Evolutionary conservation across 1,139 yeast species (phyloP).

Genomic region (Candida tetrigidarum): DNA sequence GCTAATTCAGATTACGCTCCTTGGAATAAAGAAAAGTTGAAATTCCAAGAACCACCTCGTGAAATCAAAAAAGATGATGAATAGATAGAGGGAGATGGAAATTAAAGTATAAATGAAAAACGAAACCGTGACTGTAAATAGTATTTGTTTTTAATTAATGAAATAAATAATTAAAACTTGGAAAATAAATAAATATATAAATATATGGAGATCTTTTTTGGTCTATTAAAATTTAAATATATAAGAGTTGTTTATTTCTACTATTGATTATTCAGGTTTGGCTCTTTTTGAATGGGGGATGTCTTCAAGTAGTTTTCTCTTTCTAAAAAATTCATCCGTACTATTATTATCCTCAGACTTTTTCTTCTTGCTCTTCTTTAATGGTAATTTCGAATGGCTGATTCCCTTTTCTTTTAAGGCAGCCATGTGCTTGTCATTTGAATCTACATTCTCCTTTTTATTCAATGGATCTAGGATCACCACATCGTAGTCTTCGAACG

Average conservation of each 20-base stretch:
- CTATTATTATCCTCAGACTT: constrained; percentile 12
- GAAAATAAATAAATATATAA: too few relatives aligned
- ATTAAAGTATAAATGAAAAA: too few relatives aligned
- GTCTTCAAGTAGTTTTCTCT: constrained; percentile 11
- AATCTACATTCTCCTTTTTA: constrained; percentile 25
- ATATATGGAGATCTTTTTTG: background rate
- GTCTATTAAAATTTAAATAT: background rate
- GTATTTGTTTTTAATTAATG: too few relatives aligned
- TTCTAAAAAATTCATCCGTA: constrained; percentile 12
- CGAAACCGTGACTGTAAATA: constrained; percentile 1
- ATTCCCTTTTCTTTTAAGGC: constrained; percentile 30
- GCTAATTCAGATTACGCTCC: constrained; percentile 54
- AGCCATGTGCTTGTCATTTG: constrained; percentile 41
- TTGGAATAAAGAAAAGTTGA: constrained; percentile 46
- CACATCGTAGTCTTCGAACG: constrained; percentile 31
- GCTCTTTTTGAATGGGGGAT: background rate
- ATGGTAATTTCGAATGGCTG: constrained; percentile 52
- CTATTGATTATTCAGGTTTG: background rate
- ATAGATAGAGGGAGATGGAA: too few relatives aligned
- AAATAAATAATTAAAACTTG: too few relatives aligned
- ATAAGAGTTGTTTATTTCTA: constrained; percentile 1
- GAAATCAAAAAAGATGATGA: constrained; percentile 24
- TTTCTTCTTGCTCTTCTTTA: constrained; percentile 30
- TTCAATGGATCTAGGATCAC: constrained; percentile 34
- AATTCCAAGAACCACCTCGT: constrained; percentile 38